Evolutionary conservation across 306 rosid genomes (phyloP), one percentile per base, ranked within the genome.

Genomic region (Aeschynomene evenia): DNA sequence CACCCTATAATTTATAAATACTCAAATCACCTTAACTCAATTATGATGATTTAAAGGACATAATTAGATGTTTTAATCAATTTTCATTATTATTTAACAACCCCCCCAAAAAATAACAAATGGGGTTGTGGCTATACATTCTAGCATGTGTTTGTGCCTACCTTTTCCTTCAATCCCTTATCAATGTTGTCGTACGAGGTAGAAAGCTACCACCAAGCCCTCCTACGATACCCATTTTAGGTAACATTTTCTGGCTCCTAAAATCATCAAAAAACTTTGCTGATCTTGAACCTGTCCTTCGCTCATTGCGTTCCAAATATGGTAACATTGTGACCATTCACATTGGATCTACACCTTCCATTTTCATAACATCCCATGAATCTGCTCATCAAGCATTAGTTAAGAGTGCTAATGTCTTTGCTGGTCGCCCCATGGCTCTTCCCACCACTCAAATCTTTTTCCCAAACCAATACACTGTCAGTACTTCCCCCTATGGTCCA

Each of bases 181-280:
- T 69, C n/a, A n/a, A n/a, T 3, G 62, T 23, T 14, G 16, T 53
- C 3, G 36, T 37, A 0, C 21, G 20, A 23, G 66, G 68, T 24
- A 81, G 57, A n/a, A 81, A 51, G 23, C 12, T 84, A 13, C 88
- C 86, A 45, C 88, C 88, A 9, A 79, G 84, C 20, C 88, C 88
- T 40, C 84, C 80, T 1, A 72, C 85, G 8, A 26, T 84, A 55
- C 88, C 88, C 29, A 14, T 84, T 12, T 26, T 84, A 18, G 85
- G 86, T 7, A 81, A 78, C 54, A 34, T 84, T 6, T 79, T 78
- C 2, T 84, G 88, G 86, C 88, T 84, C 15, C 39, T 84, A 0
- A 84, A 81, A 18, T 75, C 82, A 0, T 81, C 86, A 15, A 78
- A 63, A 29, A 81, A 81, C 66, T 84, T 81, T 9, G 79, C 86